Conservation (phyloP, 495 filamentous ascomycete genomes). For the Xylaria curta region DNA sequence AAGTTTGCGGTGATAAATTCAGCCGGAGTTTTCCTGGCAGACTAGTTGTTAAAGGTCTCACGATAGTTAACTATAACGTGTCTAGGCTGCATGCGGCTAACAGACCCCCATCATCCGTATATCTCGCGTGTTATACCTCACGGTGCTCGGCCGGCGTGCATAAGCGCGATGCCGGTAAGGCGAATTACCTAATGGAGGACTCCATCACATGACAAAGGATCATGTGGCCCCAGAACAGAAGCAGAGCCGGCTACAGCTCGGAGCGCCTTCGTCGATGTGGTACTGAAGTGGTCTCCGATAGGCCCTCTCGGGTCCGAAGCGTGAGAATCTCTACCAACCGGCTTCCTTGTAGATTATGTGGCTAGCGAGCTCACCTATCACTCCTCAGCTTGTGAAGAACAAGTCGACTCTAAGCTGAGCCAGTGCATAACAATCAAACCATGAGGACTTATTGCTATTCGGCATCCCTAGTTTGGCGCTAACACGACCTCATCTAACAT, state of each 20-base stretch:
- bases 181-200: neutral
- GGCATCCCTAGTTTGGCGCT: neutral
- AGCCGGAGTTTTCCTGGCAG: neutral
- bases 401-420: neutral
- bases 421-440: neutral
- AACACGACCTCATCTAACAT: neutral
- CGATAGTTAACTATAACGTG: neutral
- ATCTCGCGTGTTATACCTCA: neutral
- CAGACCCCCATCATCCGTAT: neutral
- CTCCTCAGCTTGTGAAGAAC: neutral
- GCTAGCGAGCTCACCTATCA: neutral
- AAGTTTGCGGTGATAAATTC: neutral
- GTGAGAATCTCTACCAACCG: neutral
- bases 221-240: neutral
- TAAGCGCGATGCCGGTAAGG: constrained; percentile 3
- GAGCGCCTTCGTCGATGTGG: neutral
- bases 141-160: neutral
- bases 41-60: neutral
- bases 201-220: neutral
- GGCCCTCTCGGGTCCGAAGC: neutral
- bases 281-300: neutral
- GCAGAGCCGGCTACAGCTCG: neutral
- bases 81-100: neutral
- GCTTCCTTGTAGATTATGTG: neutral
- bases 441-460: neutral